Evolutionary conservation across 352 stramenopile species (phyloP), one percentile per base, ranked within the genome.

Genomic region (Phytophthora syringae): DNA sequence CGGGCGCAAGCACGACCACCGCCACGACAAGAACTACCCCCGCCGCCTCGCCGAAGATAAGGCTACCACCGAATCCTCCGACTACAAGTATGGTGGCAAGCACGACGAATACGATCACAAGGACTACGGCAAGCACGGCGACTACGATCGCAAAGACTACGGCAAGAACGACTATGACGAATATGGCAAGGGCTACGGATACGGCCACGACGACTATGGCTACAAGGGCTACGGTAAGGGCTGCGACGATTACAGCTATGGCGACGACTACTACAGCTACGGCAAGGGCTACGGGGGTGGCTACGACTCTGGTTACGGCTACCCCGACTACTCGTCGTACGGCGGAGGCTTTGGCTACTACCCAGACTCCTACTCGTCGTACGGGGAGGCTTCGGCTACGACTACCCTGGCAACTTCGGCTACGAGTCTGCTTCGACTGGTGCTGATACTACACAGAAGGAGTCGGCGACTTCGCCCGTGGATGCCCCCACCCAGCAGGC

Each of bases 1-100:
- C 9, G 28, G 28, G 28, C 28, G 9, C 28, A n/a, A n/a, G n/a
- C 57, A 53, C 16, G 11, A 51, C 34, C 37, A 15, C 22, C 49
- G 69, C 34, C 53, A 60, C 49, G 52, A 74, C 32, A 39, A 39
- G 32, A n/a, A 70, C 22, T 55, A 72, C 49, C 64, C 51, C 42
- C 64, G 64, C 21, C 63, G 55, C 15, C 63, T 67, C 30, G 57
- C 59, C 50, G 56, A 67, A 13, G 24, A 11, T 51, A 67, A 72
- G 44, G 32, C 9, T 32, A 9, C 32, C 7, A 39, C 32, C 12
- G 32, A 39, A n/a, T 39, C 62, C 27, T 72, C 57, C 21, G 58
- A 65, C 42, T 58, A 68, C 51, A 39, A 45, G 24, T 66, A 70
- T 11, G 53, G 30, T 7, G 21, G 34, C 5, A 32, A 32, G 27